These are phyloP conservation scores for Thielaviopsis punctulata DNA, from an alignment of 2,329 filamentous ascomycete species.

Conservation along the genomic window DNA sequence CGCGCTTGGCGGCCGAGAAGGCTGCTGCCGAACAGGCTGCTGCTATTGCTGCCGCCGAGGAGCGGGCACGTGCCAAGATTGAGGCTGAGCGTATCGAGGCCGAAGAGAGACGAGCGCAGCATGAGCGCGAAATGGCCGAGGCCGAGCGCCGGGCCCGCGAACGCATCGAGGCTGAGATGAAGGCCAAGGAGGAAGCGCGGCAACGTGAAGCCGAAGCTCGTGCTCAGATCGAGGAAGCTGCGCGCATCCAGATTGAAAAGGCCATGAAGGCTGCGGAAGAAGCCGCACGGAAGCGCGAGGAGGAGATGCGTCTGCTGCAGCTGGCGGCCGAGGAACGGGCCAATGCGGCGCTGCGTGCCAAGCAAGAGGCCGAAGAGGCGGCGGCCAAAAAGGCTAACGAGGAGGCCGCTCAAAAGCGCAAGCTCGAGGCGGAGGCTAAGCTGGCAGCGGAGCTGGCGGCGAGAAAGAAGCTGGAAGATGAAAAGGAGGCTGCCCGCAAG, in stretches of 20 bases:
- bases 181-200: conserved; percentile 16
- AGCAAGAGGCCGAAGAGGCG: conserved; percentile 22
- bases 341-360: conserved; percentile 21
- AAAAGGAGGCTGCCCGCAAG: conserved; percentile 22
- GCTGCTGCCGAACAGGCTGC: conserved; percentile 20
- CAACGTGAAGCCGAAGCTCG: conserved; percentile 17
- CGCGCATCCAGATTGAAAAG: conserved; percentile 12
- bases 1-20: conserved; percentile 20
- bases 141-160: conserved; percentile 24
- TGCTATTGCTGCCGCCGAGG: conserved; percentile 27
- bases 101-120: conserved; percentile 17
- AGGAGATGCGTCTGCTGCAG: conserved; percentile 12
- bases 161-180: conserved; percentile 15
- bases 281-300: conserved; percentile 15
- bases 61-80: conserved; percentile 21
- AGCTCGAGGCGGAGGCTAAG: conserved; percentile 15
- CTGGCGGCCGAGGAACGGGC: conserved; percentile 8
- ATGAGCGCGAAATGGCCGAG: conserved; percentile 19
- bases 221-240: conserved; percentile 16
- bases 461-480: conserved; percentile 21
- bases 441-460: conserved; percentile 24
- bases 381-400: conserved; percentile 14
- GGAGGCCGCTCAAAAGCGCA: conserved; percentile 15
- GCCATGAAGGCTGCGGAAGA: conserved; percentile 16
- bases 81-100: conserved; percentile 22